Evolutionary conservation across 345 rosid species (phyloP), one percentile per base, ranked within the genome.

Genomic region (Euphorbia tirucalli): DNA sequence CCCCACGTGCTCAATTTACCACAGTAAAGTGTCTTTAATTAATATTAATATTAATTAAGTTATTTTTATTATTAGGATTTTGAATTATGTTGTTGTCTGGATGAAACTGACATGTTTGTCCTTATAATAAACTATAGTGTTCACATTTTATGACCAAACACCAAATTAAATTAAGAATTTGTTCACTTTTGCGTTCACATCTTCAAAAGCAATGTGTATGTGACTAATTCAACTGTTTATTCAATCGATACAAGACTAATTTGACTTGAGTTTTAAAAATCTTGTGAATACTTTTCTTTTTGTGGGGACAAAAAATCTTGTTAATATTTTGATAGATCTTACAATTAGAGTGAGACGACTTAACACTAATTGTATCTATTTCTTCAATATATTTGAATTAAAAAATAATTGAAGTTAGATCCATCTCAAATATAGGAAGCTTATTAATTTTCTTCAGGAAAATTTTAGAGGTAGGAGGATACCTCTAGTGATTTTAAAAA

Each of bases 1-100:
- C 32, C 54, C n/a, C 68, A 64, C 54, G 68, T 64, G 68, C 41
- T 22, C n/a, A 3, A 35, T 18, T 58, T 24, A 58, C 30, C 62
- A 58, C 3, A 35, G n/a, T 35, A 58, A 58, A 13, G n/a, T 27
- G 7, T 16, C 62, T 25, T 25, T 27, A 10, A 4, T 25, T 25
- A 1, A 8, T 57, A 56, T 46, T 46, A 46, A 10, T 46, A 46
- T 46, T 46, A 35, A 35, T 46, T 2, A 50, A 16, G 6, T 16
- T 16, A 50, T 16, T 50, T 7, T 16, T 18, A 16, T 50, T 19
- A 50, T 50, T 13, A 50, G n/a, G 0, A 16, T 2, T 19, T 52
- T 16, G 16, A 52, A 0, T 3, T 41, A 11, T 9, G 49, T 46
- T 65, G 43, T 15, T 31, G 37, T 4, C 10, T 64, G 3, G n/a